These are phyloP conservation scores for Amauroascus niger DNA, from an alignment of 2,329 filamentous ascomycete genomes.

Conservation along the genomic window DNA sequence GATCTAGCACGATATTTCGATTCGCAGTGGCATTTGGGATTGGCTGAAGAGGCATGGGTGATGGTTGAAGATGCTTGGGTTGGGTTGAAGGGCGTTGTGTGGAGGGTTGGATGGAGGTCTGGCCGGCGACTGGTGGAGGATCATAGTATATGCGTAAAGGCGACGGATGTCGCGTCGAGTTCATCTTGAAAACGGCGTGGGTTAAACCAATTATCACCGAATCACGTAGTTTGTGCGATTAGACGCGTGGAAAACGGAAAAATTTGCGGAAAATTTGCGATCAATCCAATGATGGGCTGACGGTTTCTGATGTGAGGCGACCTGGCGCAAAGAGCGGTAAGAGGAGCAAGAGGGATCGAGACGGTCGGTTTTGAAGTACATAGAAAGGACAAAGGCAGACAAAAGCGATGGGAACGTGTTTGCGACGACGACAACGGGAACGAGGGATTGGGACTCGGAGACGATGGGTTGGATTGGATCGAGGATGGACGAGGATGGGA, in stretches of 20 bases:
- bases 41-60: slow-evolving; percentile 42
- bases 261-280: not conserved
- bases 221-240: slow-evolving; percentile 16
- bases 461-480: not conserved
- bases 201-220: slow-evolving; percentile 12
- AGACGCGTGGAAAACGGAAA: slow-evolving; percentile 24
- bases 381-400: slow-evolving; percentile 4
- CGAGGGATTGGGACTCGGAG: not conserved
- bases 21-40: slow-evolving; percentile 37
- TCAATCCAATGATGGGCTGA: not conserved
- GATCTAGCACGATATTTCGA: slow-evolving; percentile 58
- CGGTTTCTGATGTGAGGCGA: not conserved
- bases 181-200: slow-evolving; percentile 24
- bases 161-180: slow-evolving; percentile 34
- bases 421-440: slow-evolving; percentile 1
- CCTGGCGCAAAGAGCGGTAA: slow-evolving; percentile 12
- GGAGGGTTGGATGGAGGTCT: slow-evolving; percentile 31
- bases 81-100: slow-evolving; percentile 18
- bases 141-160: slow-evolving; percentile 53
- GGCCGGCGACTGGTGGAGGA: slow-evolving; percentile 35
- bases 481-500: not conserved
- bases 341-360: slow-evolving; percentile 1
- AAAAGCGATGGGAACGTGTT: not conserved
- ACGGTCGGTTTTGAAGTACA: not conserved
- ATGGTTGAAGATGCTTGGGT: slow-evolving; percentile 42